phyloP scores from a whole-genome alignment of 2,329 filamentous ascomycete species.

The Corniculantispora saksenae region DNA sequence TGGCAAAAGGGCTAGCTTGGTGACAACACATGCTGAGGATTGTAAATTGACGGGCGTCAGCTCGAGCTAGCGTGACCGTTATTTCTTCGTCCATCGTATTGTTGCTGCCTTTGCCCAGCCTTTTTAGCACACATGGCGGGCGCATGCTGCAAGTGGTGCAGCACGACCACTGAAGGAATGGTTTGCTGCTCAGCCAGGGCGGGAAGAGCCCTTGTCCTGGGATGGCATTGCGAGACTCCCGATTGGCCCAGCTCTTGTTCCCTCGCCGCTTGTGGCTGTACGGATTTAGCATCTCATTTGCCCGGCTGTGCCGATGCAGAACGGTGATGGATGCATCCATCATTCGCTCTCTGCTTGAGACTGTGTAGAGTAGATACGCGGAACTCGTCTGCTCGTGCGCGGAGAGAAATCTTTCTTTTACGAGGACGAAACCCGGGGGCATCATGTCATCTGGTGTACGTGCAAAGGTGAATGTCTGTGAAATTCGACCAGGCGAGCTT shows the following conservation, averaged over 20 bases:
- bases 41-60: background rate
- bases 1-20: background rate
- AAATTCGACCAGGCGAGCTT: background rate
- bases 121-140: background rate
- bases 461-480: background rate
- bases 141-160: background rate
- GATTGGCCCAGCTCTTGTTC: background rate
- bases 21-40: background rate
- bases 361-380: too few relatives aligned
- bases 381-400: too few relatives aligned
- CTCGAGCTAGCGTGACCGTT: background rate
- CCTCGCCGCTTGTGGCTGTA: background rate
- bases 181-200: background rate
- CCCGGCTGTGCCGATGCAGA: background rate
- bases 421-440: too few relatives aligned
- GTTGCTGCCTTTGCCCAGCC: background rate
- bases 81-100: background rate
- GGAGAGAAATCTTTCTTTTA: too few relatives aligned
- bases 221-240: background rate
- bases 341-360: too few relatives aligned
- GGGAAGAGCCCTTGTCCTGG: background rate
- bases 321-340: background rate
- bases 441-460: background rate
- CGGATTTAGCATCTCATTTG: slow-evolving; percentile 3
- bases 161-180: too few relatives aligned